phyloP scores from a whole-genome alignment of 345 rosid genomes.

The Populus alba region DNA sequence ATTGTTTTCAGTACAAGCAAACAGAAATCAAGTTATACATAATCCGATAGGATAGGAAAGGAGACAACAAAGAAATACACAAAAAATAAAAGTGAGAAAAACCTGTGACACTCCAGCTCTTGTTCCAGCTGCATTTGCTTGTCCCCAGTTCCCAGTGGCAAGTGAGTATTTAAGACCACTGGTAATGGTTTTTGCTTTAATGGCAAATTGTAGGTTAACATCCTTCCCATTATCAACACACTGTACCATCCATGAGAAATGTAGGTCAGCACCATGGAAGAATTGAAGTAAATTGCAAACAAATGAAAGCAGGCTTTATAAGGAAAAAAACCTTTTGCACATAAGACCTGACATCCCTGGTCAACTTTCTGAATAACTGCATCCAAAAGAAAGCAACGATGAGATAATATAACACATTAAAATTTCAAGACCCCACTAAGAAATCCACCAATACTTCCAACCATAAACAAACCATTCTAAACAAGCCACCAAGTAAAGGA shows the following conservation, averaged over 20 bases:
- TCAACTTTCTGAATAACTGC: conserved; percentile 93
- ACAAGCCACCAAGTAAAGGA: conserved; percentile 94
- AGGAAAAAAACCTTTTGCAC: conserved; percentile 79
- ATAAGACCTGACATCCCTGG: conserved; percentile 88
- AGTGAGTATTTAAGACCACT: conserved; percentile 96
- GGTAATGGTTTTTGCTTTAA: conserved; percentile 96
- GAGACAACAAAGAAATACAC: background rate
- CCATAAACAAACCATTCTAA: conserved; percentile 72
- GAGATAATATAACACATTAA: background rate
- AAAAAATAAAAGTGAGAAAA: background rate
- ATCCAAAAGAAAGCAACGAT: conserved; percentile 14
- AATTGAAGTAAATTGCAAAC: background rate
- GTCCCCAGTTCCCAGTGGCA: conserved; percentile 99
- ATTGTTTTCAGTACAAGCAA: background rate
- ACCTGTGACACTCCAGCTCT: conserved; percentile 99
- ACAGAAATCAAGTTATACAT: background rate
- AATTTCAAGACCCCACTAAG: background rate
- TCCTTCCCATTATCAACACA: conserved; percentile 97
- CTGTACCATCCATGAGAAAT: conserved; percentile 41
- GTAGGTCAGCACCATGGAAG: conserved; percentile 13
- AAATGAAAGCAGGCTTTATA: conserved; percentile 10
- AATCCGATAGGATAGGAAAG: background rate
- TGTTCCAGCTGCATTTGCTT: conserved; percentile 99
- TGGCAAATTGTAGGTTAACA: conserved; percentile 91
- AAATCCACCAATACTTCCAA: background rate